Evolutionary conservation across 768 basidiomycete genomes (phyloP), one percentile per base, ranked within the genome.

Genomic region (Termitomyces titanicus): DNA sequence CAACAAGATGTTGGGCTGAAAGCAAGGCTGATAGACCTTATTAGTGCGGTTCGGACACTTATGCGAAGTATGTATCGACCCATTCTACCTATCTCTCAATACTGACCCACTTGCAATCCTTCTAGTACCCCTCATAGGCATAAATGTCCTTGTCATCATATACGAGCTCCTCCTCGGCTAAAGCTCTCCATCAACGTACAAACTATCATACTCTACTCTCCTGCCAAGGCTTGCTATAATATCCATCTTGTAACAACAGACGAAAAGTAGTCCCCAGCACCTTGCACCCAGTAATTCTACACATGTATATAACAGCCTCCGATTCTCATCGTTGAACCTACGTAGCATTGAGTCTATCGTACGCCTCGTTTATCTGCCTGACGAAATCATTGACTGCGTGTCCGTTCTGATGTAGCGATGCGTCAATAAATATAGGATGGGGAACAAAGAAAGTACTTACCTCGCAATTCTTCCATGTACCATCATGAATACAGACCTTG

Each of bases 21-120:
- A 74, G 82, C 83, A 58, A 83, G 92, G 64, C 70, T 98, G 57
- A 84, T 98, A 68, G 91, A 92, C 74, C 83, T 99, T 64, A 97
- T 98, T 59, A 84, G 89, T 63, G 96, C 96, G 35, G 94, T 98
- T 57, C 80, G 96, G 73, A 98, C 96, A 44, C 79, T 99, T 64
- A 92, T 98, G 92, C 85, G 96, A 71, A 94, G 96, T 99, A 69
- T 77, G 95, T 85, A 39, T 9, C 48, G n/a, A n/a, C 17, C 25
- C 24, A 17, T 27, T 27, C 51, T 37, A 35, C 35, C 55, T 49
- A 45, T 43, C 53, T 50, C 12, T 51, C 47, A 74, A 11, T 53
- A 5, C 42, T 24, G 15, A 42, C 43, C 46, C 47, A 22, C 15
- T 51, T 55, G 50, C 43, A 34, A 53, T 47, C 48, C 29, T 62